These are phyloP conservation scores for Lomentospora prolificans DNA, from an alignment of 2,329 filamentous ascomycete species.

Conservation along the genomic window DNA sequence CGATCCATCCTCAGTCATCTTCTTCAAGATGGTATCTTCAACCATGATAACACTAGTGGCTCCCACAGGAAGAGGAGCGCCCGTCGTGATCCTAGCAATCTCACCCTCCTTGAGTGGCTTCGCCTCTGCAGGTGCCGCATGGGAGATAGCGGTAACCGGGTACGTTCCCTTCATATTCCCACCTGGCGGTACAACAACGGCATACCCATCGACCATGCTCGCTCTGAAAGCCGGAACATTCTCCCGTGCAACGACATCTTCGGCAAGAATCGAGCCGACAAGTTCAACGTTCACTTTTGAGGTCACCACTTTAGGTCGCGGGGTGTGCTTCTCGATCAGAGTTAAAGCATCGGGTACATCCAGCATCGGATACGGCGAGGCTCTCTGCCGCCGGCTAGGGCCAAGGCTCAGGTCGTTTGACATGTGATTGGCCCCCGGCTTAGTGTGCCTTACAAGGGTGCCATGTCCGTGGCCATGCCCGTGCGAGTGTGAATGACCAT, in stretches of 20 bases:
- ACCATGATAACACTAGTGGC: constrained; percentile 87
- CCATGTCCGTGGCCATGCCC: constrained; percentile 53
- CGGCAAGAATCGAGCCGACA: constrained; percentile 69
- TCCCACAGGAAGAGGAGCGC: constrained; percentile 78
- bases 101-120: constrained; percentile 54
- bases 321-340: constrained; percentile 64
- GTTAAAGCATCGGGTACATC: constrained; percentile 71
- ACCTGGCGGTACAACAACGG: constrained; percentile 57
- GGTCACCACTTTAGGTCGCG: constrained; percentile 46
- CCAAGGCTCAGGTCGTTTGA: constrained; percentile 54
- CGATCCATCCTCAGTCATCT: constrained; percentile 64
- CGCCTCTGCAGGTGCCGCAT: constrained; percentile 64
- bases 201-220: constrained; percentile 96
- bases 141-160: constrained; percentile 77
- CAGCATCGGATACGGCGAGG: constrained; percentile 88
- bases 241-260: constrained; percentile 70
- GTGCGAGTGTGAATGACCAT: constrained; percentile 41
- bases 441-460: constrained; percentile 63
- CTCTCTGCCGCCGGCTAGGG: constrained; percentile 63
- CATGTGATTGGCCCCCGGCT: constrained; percentile 42
- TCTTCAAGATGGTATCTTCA: constrained; percentile 75
- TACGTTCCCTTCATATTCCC: constrained; percentile 67
- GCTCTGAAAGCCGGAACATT: constrained; percentile 88
- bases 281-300: constrained; percentile 54
- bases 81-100: constrained; percentile 87